These are phyloP conservation scores for Thalassiosira mediterranea DNA, from an alignment of 352 stramenopile genomes.

Conservation along the genomic window DNA sequence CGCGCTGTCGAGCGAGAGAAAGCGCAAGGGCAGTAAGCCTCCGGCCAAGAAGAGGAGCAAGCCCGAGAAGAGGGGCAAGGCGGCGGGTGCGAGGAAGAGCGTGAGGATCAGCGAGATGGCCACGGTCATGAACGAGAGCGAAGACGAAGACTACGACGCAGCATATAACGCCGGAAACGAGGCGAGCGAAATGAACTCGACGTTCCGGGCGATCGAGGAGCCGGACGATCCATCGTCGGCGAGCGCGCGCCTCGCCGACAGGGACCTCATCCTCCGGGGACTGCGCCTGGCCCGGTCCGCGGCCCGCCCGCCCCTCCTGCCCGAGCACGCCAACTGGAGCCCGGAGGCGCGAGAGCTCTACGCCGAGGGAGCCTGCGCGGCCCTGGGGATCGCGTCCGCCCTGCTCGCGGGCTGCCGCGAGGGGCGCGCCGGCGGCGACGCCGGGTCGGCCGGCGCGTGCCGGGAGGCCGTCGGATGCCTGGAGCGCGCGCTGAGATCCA, in stretches of 20 bases:
- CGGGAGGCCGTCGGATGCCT: slow-evolving; percentile 18
- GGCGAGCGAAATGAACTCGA: background rate
- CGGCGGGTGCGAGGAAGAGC: slow-evolving; percentile 29
- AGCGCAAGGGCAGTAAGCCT: slow-evolving; percentile 22
- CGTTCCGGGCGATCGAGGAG: background rate
- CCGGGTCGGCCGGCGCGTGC: slow-evolving; percentile 12
- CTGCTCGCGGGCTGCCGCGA: slow-evolving; percentile 28
- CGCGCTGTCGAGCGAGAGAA: background rate
- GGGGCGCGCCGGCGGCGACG: background rate
- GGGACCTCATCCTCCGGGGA: slow-evolving; percentile 34
- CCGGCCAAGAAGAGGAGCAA: slow-evolving; percentile 16
- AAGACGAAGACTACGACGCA: slow-evolving; percentile 13
- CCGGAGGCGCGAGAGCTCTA: slow-evolving; percentile 65
- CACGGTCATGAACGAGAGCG: slow-evolving; percentile 25
- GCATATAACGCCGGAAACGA: slow-evolving; percentile 10
- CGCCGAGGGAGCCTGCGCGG: slow-evolving; percentile 54
- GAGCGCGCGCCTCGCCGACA: slow-evolving; percentile 16
- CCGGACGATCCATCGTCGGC: background rate
- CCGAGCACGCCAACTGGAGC: slow-evolving; percentile 77
- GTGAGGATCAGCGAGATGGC: slow-evolving; percentile 34
- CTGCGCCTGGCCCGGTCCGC: slow-evolving; percentile 41
- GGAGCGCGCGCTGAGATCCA: slow-evolving; percentile 26
- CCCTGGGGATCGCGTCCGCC: slow-evolving; percentile 50
- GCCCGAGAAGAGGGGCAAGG: slow-evolving; percentile 5
- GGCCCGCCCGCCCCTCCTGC: slow-evolving; percentile 31